Evolutionary conservation across 1,284 basidiomycete species (phyloP).

Genomic region (Fomitopsis schrenkii): DNA sequence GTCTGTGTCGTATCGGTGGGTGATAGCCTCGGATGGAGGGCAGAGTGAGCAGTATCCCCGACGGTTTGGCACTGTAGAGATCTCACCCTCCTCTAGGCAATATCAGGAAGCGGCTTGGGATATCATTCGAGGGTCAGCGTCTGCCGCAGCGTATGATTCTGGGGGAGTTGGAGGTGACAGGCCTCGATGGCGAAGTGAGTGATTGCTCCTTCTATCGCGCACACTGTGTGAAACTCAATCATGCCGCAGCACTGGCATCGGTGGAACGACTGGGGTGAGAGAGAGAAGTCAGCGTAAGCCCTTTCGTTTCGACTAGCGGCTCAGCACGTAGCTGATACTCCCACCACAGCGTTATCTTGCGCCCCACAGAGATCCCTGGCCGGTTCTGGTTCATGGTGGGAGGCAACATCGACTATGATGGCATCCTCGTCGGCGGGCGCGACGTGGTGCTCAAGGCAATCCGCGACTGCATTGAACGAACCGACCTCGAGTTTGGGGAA

Average conservation of each 20-base stretch:
- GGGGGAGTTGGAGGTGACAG: slow-evolving; percentile 27
- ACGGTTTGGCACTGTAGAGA: neutral
- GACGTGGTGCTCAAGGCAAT: slow-evolving; percentile 3
- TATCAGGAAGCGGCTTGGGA: slow-evolving; percentile 23
- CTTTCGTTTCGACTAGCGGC: neutral
- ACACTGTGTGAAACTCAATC: neutral
- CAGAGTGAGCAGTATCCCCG: slow-evolving; percentile 18
- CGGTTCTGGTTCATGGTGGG: neutral
- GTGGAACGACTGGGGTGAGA: neutral
- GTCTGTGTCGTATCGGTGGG: slow-evolving; percentile 16
- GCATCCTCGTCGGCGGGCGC: neutral
- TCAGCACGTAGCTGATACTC: neutral
- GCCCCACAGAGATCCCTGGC: slow-evolving; percentile 3
- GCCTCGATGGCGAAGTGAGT: slow-evolving; percentile 18
- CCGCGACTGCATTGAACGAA: slow-evolving; percentile 1
- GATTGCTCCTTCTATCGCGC: neutral
- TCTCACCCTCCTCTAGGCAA: slow-evolving; percentile 12
- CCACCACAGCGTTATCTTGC: neutral
- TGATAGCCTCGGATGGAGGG: slow-evolving; percentile 36
- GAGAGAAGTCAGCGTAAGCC: neutral
- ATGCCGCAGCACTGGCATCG: slow-evolving; percentile 1
- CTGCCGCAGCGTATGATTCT: slow-evolving; percentile 22
- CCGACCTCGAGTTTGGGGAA: slow-evolving; percentile 6
- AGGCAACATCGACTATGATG: slow-evolving; percentile 4
- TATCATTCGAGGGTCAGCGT: slow-evolving; percentile 29